Evolutionary conservation across 148 eudicot species (phyloP).

Genomic region (Rhododendron henanense): DNA sequence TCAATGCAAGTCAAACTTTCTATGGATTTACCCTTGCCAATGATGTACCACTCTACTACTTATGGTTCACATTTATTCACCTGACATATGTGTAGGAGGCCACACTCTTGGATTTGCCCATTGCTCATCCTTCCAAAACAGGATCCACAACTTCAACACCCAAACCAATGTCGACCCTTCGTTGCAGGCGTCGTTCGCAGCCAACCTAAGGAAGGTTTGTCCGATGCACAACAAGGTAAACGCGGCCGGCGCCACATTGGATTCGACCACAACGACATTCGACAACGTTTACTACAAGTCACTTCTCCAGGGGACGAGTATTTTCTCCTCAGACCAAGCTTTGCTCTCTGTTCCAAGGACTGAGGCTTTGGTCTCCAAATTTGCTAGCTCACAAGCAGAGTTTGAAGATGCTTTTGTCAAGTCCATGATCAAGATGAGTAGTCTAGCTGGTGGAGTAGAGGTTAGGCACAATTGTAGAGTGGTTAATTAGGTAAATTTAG

Average conservation of each 20-base stretch:
- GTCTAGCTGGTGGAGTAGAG: constrained; percentile 43
- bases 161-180: constrained; percentile 48
- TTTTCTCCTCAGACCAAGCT: constrained; percentile 52
- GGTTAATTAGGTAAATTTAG: constrained; percentile 19
- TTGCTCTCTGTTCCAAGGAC: constrained; percentile 29
- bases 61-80: neutral
- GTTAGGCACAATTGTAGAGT: constrained; percentile 40
- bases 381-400: constrained; percentile 37
- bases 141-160: constrained; percentile 47
- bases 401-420: constrained; percentile 42
- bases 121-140: constrained; percentile 65
- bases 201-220: constrained; percentile 37
- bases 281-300: constrained; percentile 60
- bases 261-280: constrained; percentile 40
- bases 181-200: constrained; percentile 40
- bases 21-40: neutral
- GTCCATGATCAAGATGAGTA: constrained; percentile 61
- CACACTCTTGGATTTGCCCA: constrained; percentile 74
- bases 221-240: constrained; percentile 36
- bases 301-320: constrained; percentile 41
- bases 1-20: neutral
- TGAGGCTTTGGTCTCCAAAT: constrained; percentile 36
- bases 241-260: constrained; percentile 47
- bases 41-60: neutral
- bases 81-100: constrained; percentile 34